A percentile compares a stretch with the other conserved stretches of the same genome.
phyloP scores from a whole-genome alignment of 2,329 filamentous ascomycete genomes.

The Didymella segeticola region DNA sequence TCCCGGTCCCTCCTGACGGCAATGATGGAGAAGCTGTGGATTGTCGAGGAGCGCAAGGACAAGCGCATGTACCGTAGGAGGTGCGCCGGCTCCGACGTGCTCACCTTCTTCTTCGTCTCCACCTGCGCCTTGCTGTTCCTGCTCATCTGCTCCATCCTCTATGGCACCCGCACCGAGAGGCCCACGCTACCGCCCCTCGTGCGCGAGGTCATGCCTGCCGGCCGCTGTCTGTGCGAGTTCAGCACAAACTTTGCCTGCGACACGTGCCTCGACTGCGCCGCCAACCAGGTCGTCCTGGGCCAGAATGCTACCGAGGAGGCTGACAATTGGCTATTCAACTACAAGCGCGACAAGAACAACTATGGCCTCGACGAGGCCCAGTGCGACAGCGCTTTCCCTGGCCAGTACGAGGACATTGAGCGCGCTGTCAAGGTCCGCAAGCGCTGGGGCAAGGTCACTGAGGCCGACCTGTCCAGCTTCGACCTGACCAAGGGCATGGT shows the following conservation, averaged over 20 bases:
- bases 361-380: constrained; percentile 41
- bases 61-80: constrained; percentile 40
- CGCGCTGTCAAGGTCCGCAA: constrained; percentile 34
- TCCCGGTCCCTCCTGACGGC: constrained; percentile 17
- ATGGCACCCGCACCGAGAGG: constrained; percentile 42
- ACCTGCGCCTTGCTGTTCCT: constrained; percentile 39
- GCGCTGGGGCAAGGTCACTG: constrained; percentile 34
- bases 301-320: constrained; percentile 29
- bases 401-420: constrained; percentile 41
- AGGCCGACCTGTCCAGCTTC: constrained; percentile 36
- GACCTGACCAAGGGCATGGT: constrained; percentile 44
- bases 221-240: constrained; percentile 43
- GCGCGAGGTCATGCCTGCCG: constrained; percentile 41
- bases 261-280: constrained; percentile 42
- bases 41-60: constrained; percentile 33
- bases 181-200: constrained; percentile 39
- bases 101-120: constrained; percentile 38
- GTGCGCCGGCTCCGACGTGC: constrained; percentile 32
- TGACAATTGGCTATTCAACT: constrained; percentile 39
- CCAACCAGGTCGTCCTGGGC: constrained; percentile 28
- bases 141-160: constrained; percentile 42
- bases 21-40: constrained; percentile 34
- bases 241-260: constrained; percentile 42
- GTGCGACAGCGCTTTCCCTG: constrained; percentile 41
- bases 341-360: constrained; percentile 37